Conservation (phyloP, 75 land plant species). For the Cryptomeria japonica region DNA sequence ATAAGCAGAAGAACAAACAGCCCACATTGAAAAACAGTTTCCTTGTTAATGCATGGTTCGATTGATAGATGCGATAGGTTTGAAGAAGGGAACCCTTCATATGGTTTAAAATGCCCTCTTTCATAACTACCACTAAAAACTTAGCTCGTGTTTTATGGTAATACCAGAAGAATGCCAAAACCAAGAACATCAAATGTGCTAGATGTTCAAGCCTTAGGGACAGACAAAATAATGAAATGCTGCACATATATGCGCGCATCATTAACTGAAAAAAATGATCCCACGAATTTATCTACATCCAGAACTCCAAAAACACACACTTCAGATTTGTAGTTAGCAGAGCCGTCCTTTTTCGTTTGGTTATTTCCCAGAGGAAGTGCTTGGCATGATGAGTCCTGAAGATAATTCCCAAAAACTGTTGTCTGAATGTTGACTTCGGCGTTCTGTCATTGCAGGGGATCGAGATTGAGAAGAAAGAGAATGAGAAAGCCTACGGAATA, state of each 20-base stretch:
- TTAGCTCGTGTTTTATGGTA: too few relatives aligned
- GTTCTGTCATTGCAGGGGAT: background rate
- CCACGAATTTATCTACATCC: background rate
- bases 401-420: background rate
- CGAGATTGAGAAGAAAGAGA: background rate
- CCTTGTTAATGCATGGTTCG: too few relatives aligned
- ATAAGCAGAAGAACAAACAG: too few relatives aligned
- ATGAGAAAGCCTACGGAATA: background rate
- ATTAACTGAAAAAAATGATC: background rate
- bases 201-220: background rate
- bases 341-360: too few relatives aligned
- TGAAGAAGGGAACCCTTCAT: background rate
- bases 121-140: too few relatives aligned
- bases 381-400: background rate
- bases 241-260: background rate
- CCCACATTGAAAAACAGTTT: too few relatives aligned
- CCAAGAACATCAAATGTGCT: background rate
- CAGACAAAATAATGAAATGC: background rate
- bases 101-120: too few relatives aligned
- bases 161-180: background rate
- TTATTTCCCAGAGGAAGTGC: background rate
- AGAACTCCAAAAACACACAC: background rate
- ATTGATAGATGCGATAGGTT: background rate
- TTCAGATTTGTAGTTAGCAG: too few relatives aligned
- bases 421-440: background rate